Evolutionary conservation across 768 basidiomycete species (phyloP).

Genomic region (Crassisporium funariophilum): DNA sequence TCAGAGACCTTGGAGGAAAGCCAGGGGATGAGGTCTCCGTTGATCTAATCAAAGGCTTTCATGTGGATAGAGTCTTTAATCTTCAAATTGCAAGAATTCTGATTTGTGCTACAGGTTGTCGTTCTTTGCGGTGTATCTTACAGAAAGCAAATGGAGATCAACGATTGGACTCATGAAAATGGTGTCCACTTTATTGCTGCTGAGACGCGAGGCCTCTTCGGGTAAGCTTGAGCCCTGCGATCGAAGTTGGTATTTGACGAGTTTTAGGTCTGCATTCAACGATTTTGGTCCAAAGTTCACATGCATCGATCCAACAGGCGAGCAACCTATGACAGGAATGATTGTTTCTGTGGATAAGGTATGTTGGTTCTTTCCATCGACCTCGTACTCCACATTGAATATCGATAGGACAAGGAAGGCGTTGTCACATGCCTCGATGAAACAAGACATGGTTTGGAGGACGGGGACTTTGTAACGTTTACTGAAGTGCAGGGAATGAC

Average conservation of each 20-base stretch:
- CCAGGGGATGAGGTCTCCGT: slow-evolving; percentile 77
- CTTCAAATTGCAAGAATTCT: slow-evolving; percentile 1
- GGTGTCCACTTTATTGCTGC: slow-evolving; percentile 91
- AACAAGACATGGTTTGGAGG: slow-evolving; percentile 96
- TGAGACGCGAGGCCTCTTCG: slow-evolving; percentile 92
- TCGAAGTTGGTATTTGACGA: slow-evolving; percentile 1
- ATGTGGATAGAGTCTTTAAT: slow-evolving; percentile 51
- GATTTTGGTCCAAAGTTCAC: slow-evolving; percentile 96
- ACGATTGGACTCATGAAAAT: slow-evolving; percentile 91
- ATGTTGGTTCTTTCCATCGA: slow-evolving; percentile 8
- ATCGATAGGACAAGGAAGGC: slow-evolving; percentile 75
- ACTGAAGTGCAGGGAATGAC: slow-evolving; percentile 94
- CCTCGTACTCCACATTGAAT: not conserved
- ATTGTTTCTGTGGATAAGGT: slow-evolving; percentile 93
- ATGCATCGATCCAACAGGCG: slow-evolving; percentile 97
- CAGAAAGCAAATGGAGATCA: slow-evolving; percentile 88
- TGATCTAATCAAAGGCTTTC: slow-evolving; percentile 85
- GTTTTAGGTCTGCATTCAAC: slow-evolving; percentile 82
- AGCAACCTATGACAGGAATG: slow-evolving; percentile 92
- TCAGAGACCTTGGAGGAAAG: slow-evolving; percentile 79
- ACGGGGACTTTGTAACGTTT: slow-evolving; percentile 97
- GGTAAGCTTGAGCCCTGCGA: slow-evolving; percentile 48
- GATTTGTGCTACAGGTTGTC: slow-evolving; percentile 61
- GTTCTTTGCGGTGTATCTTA: slow-evolving; percentile 81
- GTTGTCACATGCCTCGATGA: slow-evolving; percentile 96